Base-by-base conservation (phyloP, 148 eudicot genomes). In the Oxyria digyna region DNA sequence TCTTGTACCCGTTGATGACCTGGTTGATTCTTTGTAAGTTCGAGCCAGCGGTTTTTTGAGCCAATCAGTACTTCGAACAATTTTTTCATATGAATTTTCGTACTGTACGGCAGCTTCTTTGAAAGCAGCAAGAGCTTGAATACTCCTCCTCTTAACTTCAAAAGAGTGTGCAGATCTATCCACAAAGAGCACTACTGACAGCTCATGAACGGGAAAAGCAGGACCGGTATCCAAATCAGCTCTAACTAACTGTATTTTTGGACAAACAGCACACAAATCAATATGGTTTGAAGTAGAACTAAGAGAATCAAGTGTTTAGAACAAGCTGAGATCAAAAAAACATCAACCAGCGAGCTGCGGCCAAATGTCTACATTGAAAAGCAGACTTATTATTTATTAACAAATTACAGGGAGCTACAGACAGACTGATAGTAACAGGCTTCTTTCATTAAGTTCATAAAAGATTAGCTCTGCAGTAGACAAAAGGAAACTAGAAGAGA, bases 151-250 rank as follows among this genome's bases (percentile, higher is more conserved):
- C 73, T 77, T 85, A 72, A 71, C 74, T 69, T 79, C 75, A 10
- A 59, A 11, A 15, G 82, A 85, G 63, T 83, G 80, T 59, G 96
- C 83, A 73, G 81, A 76, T 79, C 98, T 81, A 77, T 92, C 96
- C 68, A 89, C 74, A 72, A 89, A 92, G 68, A 92, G 91, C 74
- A 92, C 69, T 52, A 87, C 42, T 32, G 98, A 83, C 50, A 91
- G 98, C 81, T 78, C 85, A 77, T 89, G 76, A 52, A 80, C 71
- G 66, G 96, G 94, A 73, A 92, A 77, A 77, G 79, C 71, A 67
- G 78, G 77, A 42, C 78, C 84, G 72, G 76, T 12, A 71, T 81
- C 89, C 70, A 68, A 45, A 38, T 42, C 78, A 73, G 74, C 85
- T 72, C 76, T 83, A 69, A 62, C 72, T 67, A 89, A 75, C 98